Base-by-base conservation (phyloP, 768 basidiomycete genomes). In the Vishniacozyma victoriae region DNA sequence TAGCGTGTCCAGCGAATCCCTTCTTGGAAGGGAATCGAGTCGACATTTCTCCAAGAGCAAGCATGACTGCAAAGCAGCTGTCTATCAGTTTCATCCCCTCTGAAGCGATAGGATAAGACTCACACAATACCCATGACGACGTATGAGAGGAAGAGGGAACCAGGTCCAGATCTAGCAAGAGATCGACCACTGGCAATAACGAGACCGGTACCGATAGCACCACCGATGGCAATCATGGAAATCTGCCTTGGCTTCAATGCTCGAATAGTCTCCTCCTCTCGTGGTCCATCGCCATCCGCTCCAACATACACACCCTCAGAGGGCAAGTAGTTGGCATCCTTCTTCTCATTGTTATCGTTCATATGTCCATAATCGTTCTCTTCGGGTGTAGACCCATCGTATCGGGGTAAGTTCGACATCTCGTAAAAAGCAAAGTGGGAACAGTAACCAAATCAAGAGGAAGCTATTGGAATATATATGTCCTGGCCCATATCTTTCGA, bases 51-150 rank as follows among this genome's bases (percentile, higher is more conserved):
- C 61, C 66, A 18, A 67, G 54, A 29, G 66, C 63, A 35, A 63
- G 37, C 61, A 63, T 62, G 50, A 66, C 61, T 7, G 59, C 39
- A 53, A 67, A 67, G 41, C 64, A 60, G 38, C 57, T 54, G 40
- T 33, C 9, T n/a, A n/a, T n/a, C n/a, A n/a, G n/a, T n/a, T n/a
- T n/a, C n/a, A n/a, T n/a, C n/a, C n/a, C n/a, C n/a, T 69, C 70
- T 12, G 75, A 73, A 24, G 69, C 59, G 42, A 72, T 69, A 50
- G 75, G 74, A 23, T 71, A 54, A 69, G 74, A 74, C 66, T 74
- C 27, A 26, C 46, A 64, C 63, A 23, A 59, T 51, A 39, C 64
- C 63, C 61, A 65, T 64, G 44, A 63, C 46, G 6, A 52, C 35
- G 46, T 65, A 70, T 4, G 57, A 33, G 36, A 67, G 49, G 46